Evolutionary conservation across 768 basidiomycete genomes (phyloP), one percentile per base, ranked within the genome.

Genomic region (Russula griseocarnosa): DNA sequence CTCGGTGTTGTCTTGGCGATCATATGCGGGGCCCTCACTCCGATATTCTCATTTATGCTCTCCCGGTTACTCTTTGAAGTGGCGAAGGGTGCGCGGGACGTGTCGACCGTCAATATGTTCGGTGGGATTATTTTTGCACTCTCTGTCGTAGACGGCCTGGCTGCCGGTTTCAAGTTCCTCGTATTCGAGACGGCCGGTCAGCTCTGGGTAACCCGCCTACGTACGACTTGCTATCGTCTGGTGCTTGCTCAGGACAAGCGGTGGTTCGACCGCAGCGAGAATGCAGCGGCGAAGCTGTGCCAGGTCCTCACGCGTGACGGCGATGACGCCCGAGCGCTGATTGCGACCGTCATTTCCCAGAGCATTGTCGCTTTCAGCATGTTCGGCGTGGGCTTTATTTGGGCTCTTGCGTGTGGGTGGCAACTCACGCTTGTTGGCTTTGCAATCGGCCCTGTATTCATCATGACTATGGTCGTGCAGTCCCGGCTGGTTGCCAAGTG

Each of bases 361-460:
- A 77, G 79, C 34, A 72, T 87, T 40, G 90, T 94, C 22, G 90
- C 95, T 16, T 64, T 75, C 10, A 78, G 88, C 16, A 97, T 98
- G 94, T 81, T 98, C 52, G 73, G 81, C 1, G 78, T 96, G 3
- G 95, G 94, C 9, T 74, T 98, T 22, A 72, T 90, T 20, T 99
- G 97, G 96, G 95, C 95, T 0, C 79, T 98, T 73, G 81, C 83
- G 2, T 77, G 82, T 34, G 92, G 93, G 0, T 99, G 96, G 97
- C 86, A 97, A 76, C 78, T 98, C 68, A 96, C 94, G 0, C 81
- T 98, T 20, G 91, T 90, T 3, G 95, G 94, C 0, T 75, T 98
- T 32, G 93, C 88, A 1, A 83, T 98, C 51, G 92, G 84, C 0
- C 95, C 94, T 0, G 81, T 95, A 13, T 96, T 97, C 70, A 86